These are phyloP conservation scores for Encephalitozoon romaleae DNA, from an alignment of 371 early-diverging fungal genomes.

Conservation along the genomic window DNA sequence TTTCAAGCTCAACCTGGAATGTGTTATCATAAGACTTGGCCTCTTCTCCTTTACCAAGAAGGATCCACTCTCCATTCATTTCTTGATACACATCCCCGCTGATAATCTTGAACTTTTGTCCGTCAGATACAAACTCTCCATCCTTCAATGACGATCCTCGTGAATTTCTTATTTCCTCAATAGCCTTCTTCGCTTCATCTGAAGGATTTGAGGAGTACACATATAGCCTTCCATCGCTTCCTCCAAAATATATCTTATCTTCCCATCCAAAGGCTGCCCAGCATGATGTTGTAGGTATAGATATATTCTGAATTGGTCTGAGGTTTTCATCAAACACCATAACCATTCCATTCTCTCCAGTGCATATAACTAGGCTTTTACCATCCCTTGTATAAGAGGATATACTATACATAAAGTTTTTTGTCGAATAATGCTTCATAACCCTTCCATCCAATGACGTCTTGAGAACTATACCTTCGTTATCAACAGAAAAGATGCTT, in stretches of 20 bases:
- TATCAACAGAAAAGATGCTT: constrained; percentile 51
- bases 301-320: constrained; percentile 12
- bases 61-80: constrained; percentile 46
- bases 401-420: constrained; percentile 46
- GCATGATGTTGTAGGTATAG: constrained; percentile 35
- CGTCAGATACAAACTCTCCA: constrained; percentile 19
- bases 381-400: neutral
- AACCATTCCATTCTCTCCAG: constrained; percentile 58
- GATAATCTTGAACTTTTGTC: constrained; percentile 38
- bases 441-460: constrained; percentile 32
- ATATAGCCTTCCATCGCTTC: constrained; percentile 55
- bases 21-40: constrained; percentile 43
- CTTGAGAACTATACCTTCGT: constrained; percentile 52
- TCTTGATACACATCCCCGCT: constrained; percentile 45
- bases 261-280: constrained; percentile 36
- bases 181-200: neutral
- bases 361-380: constrained; percentile 13
- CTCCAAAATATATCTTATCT: constrained; percentile 35
- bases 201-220: constrained; percentile 11
- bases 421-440: constrained; percentile 21
- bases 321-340: constrained; percentile 35
- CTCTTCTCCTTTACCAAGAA: constrained; percentile 48
- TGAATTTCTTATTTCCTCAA: neutral
- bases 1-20: constrained; percentile 55
- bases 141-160: neutral